Evolutionary conservation across 1,139 yeast species (phyloP).

Genomic region (Nakaseomyces kungkrabaensis): DNA sequence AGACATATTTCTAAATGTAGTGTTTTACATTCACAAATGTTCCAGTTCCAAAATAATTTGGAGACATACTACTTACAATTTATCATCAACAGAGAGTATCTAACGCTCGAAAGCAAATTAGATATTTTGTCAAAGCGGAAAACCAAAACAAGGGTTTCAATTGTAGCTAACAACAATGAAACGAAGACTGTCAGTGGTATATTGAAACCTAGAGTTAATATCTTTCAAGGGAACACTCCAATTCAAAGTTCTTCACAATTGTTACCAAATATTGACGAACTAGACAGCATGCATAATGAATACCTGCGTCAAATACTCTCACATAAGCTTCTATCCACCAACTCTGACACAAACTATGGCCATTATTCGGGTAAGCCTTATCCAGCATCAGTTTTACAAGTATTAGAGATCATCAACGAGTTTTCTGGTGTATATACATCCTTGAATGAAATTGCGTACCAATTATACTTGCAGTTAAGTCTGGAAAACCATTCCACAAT

Average conservation of each 20-base stretch:
- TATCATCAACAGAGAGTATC: slow-evolving; percentile 29
- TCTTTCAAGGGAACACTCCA: not conserved
- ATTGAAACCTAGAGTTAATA: slow-evolving; percentile 12
- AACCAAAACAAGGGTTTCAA: not conserved
- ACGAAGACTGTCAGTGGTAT: slow-evolving; percentile 11
- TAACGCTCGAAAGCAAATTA: slow-evolving; percentile 28
- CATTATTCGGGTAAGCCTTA: slow-evolving; percentile 20
- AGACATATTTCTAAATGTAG: slow-evolving; percentile 20
- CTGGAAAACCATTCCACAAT: slow-evolving; percentile 15
- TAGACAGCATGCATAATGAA: slow-evolving; percentile 18
- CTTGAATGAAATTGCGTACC: slow-evolving; percentile 22
- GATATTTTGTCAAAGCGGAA: not conserved
- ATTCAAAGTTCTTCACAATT: not conserved
- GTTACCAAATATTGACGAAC: slow-evolving; percentile 20
- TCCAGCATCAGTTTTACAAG: slow-evolving; percentile 20
- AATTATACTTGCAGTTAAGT: slow-evolving; percentile 22
- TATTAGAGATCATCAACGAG: slow-evolving; percentile 18
- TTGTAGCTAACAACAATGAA: not conserved
- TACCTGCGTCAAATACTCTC: slow-evolving; percentile 18
- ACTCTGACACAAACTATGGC: slow-evolving; percentile 14
- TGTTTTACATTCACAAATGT: slow-evolving; percentile 21
- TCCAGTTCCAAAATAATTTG: slow-evolving; percentile 18
- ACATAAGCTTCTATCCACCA: slow-evolving; percentile 20
- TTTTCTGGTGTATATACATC: slow-evolving; percentile 17
- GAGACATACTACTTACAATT: slow-evolving; percentile 20